Base-by-base conservation (phyloP, 2,329 filamentous ascomycete species). In the Microsporum audouinii region DNA sequence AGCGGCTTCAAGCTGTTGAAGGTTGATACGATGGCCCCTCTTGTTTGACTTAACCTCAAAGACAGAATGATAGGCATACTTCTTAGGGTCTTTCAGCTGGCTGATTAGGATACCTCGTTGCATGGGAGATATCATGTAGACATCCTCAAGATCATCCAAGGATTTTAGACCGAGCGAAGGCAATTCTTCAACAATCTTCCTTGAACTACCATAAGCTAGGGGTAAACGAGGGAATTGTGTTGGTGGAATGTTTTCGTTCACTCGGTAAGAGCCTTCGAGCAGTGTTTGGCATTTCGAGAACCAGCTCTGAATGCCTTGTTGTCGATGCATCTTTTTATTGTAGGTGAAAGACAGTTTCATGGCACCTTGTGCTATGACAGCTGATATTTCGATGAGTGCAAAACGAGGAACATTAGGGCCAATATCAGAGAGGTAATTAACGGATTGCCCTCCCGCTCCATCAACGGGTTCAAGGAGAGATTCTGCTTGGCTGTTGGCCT, bases 401-500 rank as follows among this genome's bases (percentile, higher is more conserved):
- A 63, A 61, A 3, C 63, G 63, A 29, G 61, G 63, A 5, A 63
- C 63, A 17, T 58, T 23, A 8, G 55, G 14, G 7, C 63, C 61
- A 60, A 63, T 63, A 36, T 63, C 45, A 14, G 62, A 64, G 31
- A 63, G 61, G 31, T 57, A 60, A 57, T 64, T 64, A 14, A 63
- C 38, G 1, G 61, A 63, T 29, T 64, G 60, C 12, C 59, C 62
- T 5, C 60, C 63, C 38, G 45, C 57, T n/a, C 60, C 60, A 33
- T 51, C 61, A 41, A 60, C 56, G 2, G 60, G 60, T 33, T 62
- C 60, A 12, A 64, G 63, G 7, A 80, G 68, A n/a, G 75, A 76
- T 62, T 76, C 75, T 3, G 71, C 66, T 61, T 75, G 68, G 61
- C 79, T 77, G 3, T 78, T 65, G 66, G 80, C 77, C 65, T 78